Evolutionary conservation across 306 rosid species (phyloP), one percentile per base, ranked within the genome.

Genomic region (Crataegus laevigata): DNA sequence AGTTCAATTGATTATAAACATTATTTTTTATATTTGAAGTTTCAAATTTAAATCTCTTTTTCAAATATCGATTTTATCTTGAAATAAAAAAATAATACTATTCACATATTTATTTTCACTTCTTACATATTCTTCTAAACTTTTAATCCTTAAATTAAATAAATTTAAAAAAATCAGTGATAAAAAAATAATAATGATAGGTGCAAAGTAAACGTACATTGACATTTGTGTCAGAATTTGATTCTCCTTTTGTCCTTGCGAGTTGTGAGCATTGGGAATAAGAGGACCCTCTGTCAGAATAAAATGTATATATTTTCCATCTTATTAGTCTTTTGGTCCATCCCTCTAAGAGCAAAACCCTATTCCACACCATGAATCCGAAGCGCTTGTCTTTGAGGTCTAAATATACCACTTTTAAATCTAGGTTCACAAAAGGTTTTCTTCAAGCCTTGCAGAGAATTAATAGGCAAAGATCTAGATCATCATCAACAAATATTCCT

Each of bases 171-270:
- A 34, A 1, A 34, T 0, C 5, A 5, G 36, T 5, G 5, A 2
- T 30, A 26, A 26, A 26, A 26, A 26, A 26, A 5, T 32, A 32
- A 6, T 34, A 34, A 34, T 34, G 8, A 34, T 34, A 1, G 38
- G 9, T 6, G 40, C 0, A 36, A 36, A 7, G 40, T 36, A 36
- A 22, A 28, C 18, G 12, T 21, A 8, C 51, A 75, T 26, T 24
- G 24, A 43, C 68, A 58, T n/a, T 77, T 69, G 76, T 77, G 76
- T 77, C 81, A 70, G 81, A 77, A 59, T 70, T 26, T 52, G 63
- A 77, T 69, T 68, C 70, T 69, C 24, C 61, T 34, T 50, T 61
- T 69, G 63, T 74, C 71, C 63, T 63, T 63, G 51, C 47, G 68
- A 47, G 45, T 63, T 63, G 63, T 63, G 68, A 30, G 45, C 38